Base-by-base conservation (phyloP, 306 rosid genomes). In the Cercis canadensis region DNA sequence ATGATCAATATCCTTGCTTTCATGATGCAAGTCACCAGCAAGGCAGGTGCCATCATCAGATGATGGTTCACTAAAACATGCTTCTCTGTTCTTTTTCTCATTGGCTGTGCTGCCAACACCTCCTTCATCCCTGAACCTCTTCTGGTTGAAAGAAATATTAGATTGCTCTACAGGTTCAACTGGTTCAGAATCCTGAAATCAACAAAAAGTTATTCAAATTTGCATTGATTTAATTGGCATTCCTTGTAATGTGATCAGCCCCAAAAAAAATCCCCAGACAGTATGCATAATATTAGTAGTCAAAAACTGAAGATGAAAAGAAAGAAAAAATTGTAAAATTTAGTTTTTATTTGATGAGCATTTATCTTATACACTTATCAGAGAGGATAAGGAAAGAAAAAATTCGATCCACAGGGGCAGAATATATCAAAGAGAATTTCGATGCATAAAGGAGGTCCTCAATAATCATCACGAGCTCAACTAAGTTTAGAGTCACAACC, bases 161-260 rank as follows among this genome's bases (percentile, higher is more conserved):
- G 45, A 18, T 72, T 24, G 31, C 58, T 37, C 77, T 39, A 24
- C 72, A 31, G 39, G 62, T 64, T 68, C 70, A 57, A 68, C 53
- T 50, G 80, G 72, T 39, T 81, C 78, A 46, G 40, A 34, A 70
- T 76, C 82, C 98, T 92, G 81, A 73, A 79, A 72, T 32, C 33
- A 21, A 55, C 34, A 18, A 33, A 45, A 45, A 39, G 21, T 65
- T 31, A 34, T 37, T 14, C 43, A 57, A 46, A 16, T 45, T 19
- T 44, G 53, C 32, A 63, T 47, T 4, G 32, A 54, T 21, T 57
- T 33, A 67, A 34, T 29, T 46, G 62, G 33, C 70, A 71, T 51
- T 72, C 16, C 57, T 78, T 69, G 41, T 19, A 56, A 31, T 41
- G 44, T 36, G 52, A 18, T 47, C 37, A 34, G 39, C 39, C 18